These are phyloP conservation scores for Borovskyia barvae DNA, from an alignment of 208 protist species.

Conservation along the genomic window DNA sequence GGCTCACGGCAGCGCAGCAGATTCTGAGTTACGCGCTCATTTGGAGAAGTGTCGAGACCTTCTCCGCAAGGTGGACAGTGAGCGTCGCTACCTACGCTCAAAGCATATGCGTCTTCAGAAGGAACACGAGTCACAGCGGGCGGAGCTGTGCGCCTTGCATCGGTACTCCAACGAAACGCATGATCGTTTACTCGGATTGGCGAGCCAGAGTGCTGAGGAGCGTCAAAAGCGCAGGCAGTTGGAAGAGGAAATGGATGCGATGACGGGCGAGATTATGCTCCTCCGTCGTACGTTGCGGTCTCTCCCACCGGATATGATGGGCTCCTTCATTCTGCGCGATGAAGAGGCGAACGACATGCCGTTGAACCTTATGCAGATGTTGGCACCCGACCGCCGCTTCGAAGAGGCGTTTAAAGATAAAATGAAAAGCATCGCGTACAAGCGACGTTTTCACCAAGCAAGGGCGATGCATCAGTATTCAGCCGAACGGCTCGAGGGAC, in stretches of 20 bases:
- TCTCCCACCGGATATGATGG: conserved; percentile 22
- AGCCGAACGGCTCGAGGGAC: conserved; percentile 32
- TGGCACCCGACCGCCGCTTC: conserved; percentile 72
- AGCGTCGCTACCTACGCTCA: conserved; percentile 38
- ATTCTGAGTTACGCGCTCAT: conserved; percentile 17
- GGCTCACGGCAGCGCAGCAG: not conserved
- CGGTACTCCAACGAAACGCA: conserved; percentile 30
- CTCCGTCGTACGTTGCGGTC: conserved; percentile 52
- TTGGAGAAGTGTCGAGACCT: conserved; percentile 41
- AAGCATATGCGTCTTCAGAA: conserved; percentile 23
- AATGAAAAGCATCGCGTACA: conserved; percentile 54
- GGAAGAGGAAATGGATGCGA: conserved; percentile 19
- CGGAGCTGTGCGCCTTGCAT: conserved; percentile 20
- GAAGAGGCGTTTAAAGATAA: conserved; percentile 78
- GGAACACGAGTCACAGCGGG: conserved; percentile 16
- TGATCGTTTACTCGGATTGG: conserved; percentile 19
- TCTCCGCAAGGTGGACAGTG: conserved; percentile 54
- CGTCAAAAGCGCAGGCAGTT: conserved; percentile 13
- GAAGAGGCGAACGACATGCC: not conserved
- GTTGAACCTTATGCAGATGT: conserved; percentile 2
- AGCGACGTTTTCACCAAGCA: conserved; percentile 23
- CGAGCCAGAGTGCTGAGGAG: conserved; percentile 15
- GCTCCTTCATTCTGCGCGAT: conserved; percentile 2
- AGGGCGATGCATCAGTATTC: conserved; percentile 26
- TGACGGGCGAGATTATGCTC: conserved; percentile 44